These are phyloP conservation scores for Phytophthora pini DNA, from an alignment of 352 stramenopile species.

Conservation along the genomic window DNA sequence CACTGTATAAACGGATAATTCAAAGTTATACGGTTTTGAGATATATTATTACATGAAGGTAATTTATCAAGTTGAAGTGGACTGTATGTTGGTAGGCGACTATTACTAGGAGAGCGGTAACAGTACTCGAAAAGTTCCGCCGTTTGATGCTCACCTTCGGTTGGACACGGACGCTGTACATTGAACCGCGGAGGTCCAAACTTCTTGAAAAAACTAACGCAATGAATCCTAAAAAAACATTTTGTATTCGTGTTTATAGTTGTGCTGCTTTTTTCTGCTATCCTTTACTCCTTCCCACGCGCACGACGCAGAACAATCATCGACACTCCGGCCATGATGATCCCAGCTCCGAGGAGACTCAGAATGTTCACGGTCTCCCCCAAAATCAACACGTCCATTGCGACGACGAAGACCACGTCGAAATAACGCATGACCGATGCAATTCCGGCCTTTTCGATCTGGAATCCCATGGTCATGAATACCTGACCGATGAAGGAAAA, in stretches of 20 bases:
- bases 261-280: background rate
- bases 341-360: slow-evolving; percentile 39
- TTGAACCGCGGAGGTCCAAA: too few species aligned
- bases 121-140: too few species aligned
- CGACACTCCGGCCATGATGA: slow-evolving; percentile 42
- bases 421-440: slow-evolving; percentile 52
- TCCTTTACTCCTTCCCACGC: slow-evolving; percentile 25
- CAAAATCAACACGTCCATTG: slow-evolving; percentile 44
- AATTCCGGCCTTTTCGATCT: slow-evolving; percentile 46
- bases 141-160: too few species aligned
- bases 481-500: slow-evolving; percentile 47
- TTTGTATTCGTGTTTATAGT: background rate
- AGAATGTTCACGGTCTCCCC: slow-evolving; percentile 30
- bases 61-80: too few species aligned
- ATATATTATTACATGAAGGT: too few species aligned
- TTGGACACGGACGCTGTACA: too few species aligned
- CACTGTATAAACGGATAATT: background rate
- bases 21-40: too few species aligned
- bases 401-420: slow-evolving; percentile 49
- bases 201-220: too few species aligned
- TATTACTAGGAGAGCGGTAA: too few species aligned
- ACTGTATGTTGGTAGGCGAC: too few species aligned
- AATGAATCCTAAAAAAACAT: background rate
- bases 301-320: slow-evolving; percentile 38
- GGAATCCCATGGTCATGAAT: slow-evolving; percentile 47